Percentiles rank a stretch among this genome's conserved stretches.
phyloP scores from a whole-genome alignment of 164 flowering plant genomes.

The Kalanchoe fedtschenkoi region DNA sequence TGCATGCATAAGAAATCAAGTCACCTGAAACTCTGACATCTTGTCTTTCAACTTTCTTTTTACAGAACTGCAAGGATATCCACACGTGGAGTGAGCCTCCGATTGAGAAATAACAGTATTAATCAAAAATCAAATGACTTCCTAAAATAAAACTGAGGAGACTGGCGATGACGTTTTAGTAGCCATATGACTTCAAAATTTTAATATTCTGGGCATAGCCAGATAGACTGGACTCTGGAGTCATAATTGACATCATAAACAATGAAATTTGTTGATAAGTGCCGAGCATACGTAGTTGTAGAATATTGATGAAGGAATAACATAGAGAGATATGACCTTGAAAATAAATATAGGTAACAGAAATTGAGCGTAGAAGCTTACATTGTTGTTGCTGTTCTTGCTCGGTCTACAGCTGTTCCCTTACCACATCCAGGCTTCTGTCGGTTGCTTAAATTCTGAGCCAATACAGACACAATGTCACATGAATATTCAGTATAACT shows the following conservation, averaged over 20 bases:
- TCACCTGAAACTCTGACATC: constrained; percentile 87
- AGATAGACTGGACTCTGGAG: too few relatives aligned
- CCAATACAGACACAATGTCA: constrained; percentile 5
- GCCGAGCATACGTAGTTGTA: neutral
- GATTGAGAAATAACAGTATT: neutral
- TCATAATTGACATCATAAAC: too few relatives aligned
- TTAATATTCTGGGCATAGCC: neutral
- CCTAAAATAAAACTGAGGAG: neutral
- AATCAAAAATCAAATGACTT: neutral
- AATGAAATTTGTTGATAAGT: neutral
- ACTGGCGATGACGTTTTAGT: neutral
- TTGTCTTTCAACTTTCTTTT: constrained; percentile 81
- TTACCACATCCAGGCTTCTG: constrained; percentile 85
- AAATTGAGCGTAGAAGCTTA: constrained; percentile 15
- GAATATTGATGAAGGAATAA: neutral
- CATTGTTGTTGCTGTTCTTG: constrained; percentile 75
- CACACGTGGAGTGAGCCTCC: neutral
- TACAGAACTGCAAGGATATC: constrained; percentile 44
- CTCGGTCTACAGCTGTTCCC: constrained; percentile 80
- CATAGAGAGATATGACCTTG: neutral
- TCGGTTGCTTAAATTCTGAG: constrained; percentile 72
- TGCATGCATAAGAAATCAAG: neutral
- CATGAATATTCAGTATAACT: neutral
- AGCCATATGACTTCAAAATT: neutral
- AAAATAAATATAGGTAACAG: neutral